Conservation (phyloP, 768 basidiomycete genomes). For the Nidularia sp. region DNA sequence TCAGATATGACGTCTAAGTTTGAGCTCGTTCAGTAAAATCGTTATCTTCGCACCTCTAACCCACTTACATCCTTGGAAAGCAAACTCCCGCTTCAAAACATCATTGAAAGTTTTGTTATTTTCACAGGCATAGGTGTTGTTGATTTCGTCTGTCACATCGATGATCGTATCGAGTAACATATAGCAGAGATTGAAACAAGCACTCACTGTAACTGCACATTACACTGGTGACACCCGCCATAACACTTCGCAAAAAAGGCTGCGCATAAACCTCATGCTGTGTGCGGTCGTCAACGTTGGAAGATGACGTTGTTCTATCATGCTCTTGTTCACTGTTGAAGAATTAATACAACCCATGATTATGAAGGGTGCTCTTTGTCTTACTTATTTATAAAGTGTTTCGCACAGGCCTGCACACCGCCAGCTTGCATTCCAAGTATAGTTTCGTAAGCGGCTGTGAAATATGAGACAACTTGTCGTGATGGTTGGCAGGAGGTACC, state of each 20-base stretch:
- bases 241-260: slow-evolving; percentile 57
- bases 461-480: no score
- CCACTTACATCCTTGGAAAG: slow-evolving; percentile 58
- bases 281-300: slow-evolving; percentile 41
- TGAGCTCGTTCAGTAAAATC: not conserved
- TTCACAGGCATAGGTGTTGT: slow-evolving; percentile 61
- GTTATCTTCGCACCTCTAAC: slow-evolving; percentile 2
- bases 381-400: no score
- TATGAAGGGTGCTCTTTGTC: no score
- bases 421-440: slow-evolving; percentile 46
- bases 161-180: not conserved
- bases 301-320: slow-evolving; percentile 33
- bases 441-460: slow-evolving; percentile 53
- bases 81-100: slow-evolving; percentile 62
- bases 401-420: slow-evolving; percentile 39
- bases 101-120: slow-evolving; percentile 56
- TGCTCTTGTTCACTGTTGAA: slow-evolving; percentile 50
- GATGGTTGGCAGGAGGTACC: no score
- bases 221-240: slow-evolving; percentile 61
- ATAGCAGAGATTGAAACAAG: not conserved
- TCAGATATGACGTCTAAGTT: slow-evolving; percentile 41
- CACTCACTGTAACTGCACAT: slow-evolving; percentile 62
- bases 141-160: slow-evolving; percentile 30
- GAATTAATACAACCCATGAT: no score
- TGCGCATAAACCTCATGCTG: slow-evolving; percentile 57